Evolutionary conservation across 495 filamentous ascomycete genomes (phyloP).

Genomic region (Aspergillus nanangensis): DNA sequence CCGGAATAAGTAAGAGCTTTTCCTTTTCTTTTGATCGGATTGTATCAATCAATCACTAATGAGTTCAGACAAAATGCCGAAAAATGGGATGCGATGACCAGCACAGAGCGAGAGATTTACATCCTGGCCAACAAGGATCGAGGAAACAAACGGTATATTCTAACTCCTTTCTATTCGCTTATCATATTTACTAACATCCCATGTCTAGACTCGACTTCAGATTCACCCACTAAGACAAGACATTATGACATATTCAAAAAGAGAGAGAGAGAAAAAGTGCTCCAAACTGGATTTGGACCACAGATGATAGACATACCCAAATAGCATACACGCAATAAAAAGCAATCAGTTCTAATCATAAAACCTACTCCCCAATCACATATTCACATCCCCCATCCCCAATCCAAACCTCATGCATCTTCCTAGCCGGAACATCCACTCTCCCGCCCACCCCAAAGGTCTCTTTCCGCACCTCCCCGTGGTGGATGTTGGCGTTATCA

Average conservation of each 20-base stretch:
- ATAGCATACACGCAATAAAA: too few relatives aligned
- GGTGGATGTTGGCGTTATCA: slow-evolving; percentile 44
- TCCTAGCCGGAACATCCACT: slow-evolving; percentile 70
- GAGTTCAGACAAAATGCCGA: slow-evolving; percentile 32
- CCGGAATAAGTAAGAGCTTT: slow-evolving; percentile 50
- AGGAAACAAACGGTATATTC: slow-evolving; percentile 61
- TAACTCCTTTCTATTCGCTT: not conserved
- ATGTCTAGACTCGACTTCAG: slow-evolving; percentile 45
- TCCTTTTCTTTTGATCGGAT: not conserved
- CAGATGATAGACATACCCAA: too few relatives aligned
- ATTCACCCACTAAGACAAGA: slow-evolving; percentile 42
- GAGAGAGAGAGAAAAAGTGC: not conserved
- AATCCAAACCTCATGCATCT: slow-evolving; percentile 81
- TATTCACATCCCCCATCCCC: slow-evolving; percentile 74
- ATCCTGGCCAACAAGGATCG: slow-evolving; percentile 58
- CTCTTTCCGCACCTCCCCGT: slow-evolving; percentile 47
- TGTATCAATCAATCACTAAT: slow-evolving; percentile 6
- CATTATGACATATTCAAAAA: not conserved
- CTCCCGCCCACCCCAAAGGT: slow-evolving; percentile 65
- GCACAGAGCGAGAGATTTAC: slow-evolving; percentile 58
- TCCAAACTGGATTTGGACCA: too few relatives aligned
- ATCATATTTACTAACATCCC: not conserved
- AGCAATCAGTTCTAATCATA: too few relatives aligned
- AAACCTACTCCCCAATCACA: slow-evolving; percentile 69
- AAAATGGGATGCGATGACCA: slow-evolving; percentile 56